phyloP scores from a whole-genome alignment of 2,329 filamentous ascomycete genomes.

The Monilinia fructicola region DNA sequence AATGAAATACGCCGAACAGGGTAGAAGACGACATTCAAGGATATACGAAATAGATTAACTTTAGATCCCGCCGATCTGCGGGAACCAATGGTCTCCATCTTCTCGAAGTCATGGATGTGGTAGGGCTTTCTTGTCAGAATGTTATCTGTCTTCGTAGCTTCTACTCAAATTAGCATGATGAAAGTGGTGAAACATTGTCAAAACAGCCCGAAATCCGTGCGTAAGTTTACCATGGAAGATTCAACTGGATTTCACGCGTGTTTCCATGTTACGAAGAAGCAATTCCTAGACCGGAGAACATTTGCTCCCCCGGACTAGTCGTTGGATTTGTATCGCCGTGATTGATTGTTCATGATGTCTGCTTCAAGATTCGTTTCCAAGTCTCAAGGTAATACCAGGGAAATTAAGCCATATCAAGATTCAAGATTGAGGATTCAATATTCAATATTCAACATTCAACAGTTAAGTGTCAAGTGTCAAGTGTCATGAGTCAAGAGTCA shows the following conservation, averaged over 20 bases:
- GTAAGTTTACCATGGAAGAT: background rate
- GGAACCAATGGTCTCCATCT: background rate
- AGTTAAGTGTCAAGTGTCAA: no score
- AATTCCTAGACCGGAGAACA: background rate
- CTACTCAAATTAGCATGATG: background rate
- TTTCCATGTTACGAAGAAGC: background rate
- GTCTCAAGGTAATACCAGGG: no score
- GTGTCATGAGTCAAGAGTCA: no score
- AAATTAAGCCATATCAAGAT: no score
- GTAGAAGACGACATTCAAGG: background rate
- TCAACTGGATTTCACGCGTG: background rate
- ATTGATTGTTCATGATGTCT: no score
- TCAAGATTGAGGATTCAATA: no score
- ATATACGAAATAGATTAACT: background rate
- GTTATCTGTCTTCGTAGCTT: background rate
- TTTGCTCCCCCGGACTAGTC: background rate
- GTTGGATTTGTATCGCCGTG: background rate
- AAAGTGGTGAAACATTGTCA: constrained; percentile 8
- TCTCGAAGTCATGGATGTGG: background rate
- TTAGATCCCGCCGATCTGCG: no score
- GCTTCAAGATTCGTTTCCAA: no score
- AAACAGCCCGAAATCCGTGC: background rate
- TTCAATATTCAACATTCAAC: no score
- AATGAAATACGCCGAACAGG: background rate
- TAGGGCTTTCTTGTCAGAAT: background rate